Base-by-base conservation (phyloP, 306 rosid genomes). In the Quercus glauca region DNA sequence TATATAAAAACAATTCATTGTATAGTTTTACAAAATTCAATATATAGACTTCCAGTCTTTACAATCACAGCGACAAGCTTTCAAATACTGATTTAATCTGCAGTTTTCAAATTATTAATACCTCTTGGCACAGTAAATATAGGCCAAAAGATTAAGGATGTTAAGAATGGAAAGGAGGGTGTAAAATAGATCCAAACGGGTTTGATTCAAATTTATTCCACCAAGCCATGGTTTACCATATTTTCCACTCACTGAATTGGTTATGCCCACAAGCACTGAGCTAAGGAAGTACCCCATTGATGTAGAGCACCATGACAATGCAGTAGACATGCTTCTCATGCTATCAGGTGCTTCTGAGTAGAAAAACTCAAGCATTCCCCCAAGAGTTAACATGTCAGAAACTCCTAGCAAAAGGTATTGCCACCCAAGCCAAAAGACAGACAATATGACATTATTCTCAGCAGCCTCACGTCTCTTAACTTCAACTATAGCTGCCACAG, bases 361-460 rank as follows among this genome's bases (percentile, higher is more conserved):
- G 35, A 87, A 85, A 79, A 87, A 87, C 52, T 80, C 89, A 12
- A 87, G 80, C 87, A 83, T 88, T 69, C 87, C 89, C 12, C 86
- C 82, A 57, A 80, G 31, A 15, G 86, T 76, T 37, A 85, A 71
- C 73, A 82, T 73, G 3, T 88, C 86, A 17, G 89, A 69, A 14
- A 83, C n/a, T 55, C 84, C 82, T 12, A 83, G 58, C n/a, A 83
- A 21, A 14, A 72, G 45, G 69, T 71, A 88, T 21, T 83, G 86
- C 73, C 69, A 78, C 0, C 25, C 31, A 8, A 88, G 71, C 87
- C 87, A 88, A 45, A 88, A 85, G 14, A 88, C 69, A 5, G 86
- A 85, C 4, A 80, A 5, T 31, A 20, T 55, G 25, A 26, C 73
- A 19, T 53, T 83, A 33, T 76, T 67, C 2, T 77, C 71, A 2